A percentile compares a stretch with the other conserved stretches of the same genome.
phyloP scores from a whole-genome alignment of 2,329 filamentous ascomycete species.

The Clonostachys rosea region DNA sequence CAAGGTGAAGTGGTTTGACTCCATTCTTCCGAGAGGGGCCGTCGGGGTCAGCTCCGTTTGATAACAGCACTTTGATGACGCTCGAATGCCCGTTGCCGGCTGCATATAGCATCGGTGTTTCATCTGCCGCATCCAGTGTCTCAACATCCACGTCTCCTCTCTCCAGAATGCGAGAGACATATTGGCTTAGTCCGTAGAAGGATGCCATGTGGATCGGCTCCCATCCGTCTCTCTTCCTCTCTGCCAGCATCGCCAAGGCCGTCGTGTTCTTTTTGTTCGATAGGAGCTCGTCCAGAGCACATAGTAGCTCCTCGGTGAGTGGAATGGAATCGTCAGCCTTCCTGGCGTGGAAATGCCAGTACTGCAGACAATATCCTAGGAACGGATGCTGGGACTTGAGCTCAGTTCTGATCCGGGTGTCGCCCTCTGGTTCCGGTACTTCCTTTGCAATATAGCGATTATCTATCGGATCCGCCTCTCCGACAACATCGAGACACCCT shows the following conservation, averaged over 20 bases:
- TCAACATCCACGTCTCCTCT: background rate
- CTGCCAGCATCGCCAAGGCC: no score
- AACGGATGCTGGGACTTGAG: background rate
- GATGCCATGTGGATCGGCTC: background rate
- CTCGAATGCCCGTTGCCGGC: background rate
- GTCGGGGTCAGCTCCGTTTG: background rate
- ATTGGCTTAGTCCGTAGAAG: background rate
- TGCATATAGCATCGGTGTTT: background rate
- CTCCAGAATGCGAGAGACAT: background rate
- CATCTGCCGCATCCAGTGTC: no score
- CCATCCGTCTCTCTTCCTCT: no score
- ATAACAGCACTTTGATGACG: background rate
- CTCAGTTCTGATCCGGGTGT: background rate
- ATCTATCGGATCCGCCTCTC: background rate
- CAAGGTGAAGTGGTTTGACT: background rate
- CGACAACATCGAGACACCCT: background rate
- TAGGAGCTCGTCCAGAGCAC: background rate
- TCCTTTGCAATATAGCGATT: background rate
- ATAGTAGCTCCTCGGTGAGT: background rate
- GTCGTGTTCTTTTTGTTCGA: background rate
- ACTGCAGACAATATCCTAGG: background rate
- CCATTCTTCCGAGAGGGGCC: background rate
- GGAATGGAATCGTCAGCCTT: no score
- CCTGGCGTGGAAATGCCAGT: no score
- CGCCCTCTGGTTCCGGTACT: no score